Evolutionary conservation across 78 protist species (phyloP).

Genomic region (Capsaspora owczarzaki): DNA sequence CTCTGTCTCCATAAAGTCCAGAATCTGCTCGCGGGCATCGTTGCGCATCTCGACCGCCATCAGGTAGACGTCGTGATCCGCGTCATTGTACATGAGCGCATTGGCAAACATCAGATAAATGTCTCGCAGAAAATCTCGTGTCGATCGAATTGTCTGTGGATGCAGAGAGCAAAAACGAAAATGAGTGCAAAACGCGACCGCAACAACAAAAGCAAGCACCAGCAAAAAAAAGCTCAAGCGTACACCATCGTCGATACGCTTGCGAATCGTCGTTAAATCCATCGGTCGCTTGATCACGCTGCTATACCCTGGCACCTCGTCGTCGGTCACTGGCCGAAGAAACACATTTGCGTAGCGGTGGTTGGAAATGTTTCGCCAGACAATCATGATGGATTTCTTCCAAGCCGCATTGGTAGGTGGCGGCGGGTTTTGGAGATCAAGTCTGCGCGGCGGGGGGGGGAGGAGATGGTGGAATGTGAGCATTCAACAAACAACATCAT

Average conservation of each 20-base stretch:
- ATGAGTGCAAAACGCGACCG: no score
- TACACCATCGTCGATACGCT: not conserved
- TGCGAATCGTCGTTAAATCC: not conserved
- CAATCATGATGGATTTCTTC: not conserved
- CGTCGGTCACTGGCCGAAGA: not conserved
- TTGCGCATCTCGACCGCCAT: not conserved
- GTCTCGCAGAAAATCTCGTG: not conserved
- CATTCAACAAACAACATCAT: no score
- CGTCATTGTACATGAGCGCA: slow-evolving; percentile 4
- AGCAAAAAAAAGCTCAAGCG: no score
- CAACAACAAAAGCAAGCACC: no score
- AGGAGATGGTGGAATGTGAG: no score
- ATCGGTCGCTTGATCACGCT: not conserved
- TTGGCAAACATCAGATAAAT: not conserved
- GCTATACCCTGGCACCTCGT: not conserved
- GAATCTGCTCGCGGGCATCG: not conserved
- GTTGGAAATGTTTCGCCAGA: not conserved
- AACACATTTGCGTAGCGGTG: not conserved
- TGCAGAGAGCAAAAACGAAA: not conserved
- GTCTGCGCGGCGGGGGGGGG: no score
- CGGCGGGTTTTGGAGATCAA: no score
- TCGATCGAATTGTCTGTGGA: not conserved
- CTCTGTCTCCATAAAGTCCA: not conserved
- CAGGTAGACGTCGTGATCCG: not conserved
- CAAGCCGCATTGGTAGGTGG: no score